Evolutionary conservation across 257 asterid genomes (phyloP), one percentile per base, ranked within the genome.

Genomic region (Gardenia jasminoides): DNA sequence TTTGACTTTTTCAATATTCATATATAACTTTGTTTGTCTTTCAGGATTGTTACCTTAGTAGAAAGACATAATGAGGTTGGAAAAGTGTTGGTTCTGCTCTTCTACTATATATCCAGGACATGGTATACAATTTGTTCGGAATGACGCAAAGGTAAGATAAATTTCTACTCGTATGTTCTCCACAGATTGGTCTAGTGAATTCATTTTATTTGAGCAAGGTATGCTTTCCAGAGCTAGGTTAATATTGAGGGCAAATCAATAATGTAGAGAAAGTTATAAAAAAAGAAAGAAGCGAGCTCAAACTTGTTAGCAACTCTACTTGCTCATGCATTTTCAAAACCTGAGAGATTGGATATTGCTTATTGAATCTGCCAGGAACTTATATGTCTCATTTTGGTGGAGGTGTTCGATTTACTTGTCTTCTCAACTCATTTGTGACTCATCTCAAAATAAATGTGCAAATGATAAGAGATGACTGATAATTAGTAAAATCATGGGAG

Each of bases 31-130:
- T 26, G 24, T 72, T 5, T 13, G 47, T 75, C 2, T 67, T 39
- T 47, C 80, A 75, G 83, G 76, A 74, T 58, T 58, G 22, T n/a
- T 54, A 16, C 20, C 46, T 59, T 76, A 64, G 67, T 22, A 10
- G 11, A 36, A 73, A 61, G 52, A 69, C 78, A 72, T 85, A 76
- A 94, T 94, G 97, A 92, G 98, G 92, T 86, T 94, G 88, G 98
- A 94, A 80, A 94, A 92, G 47, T 94, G 98, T 77, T 94, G 97
- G 97, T 92, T 93, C 82, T 94, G 98, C 86, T 94, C 98, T 81
- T 92, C 97, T 36, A 90, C 92, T 4, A 26, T 92, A 8, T 92
- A 92, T 76, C 97, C 97, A 0, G 97, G 98, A 61, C 98, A 94
- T 68, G 98, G 97, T 33, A 94, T 94, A 76, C 98, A 94, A 56